Evolutionary conservation across 345 rosid genomes (phyloP).

Genomic region (Populus deltoides): DNA sequence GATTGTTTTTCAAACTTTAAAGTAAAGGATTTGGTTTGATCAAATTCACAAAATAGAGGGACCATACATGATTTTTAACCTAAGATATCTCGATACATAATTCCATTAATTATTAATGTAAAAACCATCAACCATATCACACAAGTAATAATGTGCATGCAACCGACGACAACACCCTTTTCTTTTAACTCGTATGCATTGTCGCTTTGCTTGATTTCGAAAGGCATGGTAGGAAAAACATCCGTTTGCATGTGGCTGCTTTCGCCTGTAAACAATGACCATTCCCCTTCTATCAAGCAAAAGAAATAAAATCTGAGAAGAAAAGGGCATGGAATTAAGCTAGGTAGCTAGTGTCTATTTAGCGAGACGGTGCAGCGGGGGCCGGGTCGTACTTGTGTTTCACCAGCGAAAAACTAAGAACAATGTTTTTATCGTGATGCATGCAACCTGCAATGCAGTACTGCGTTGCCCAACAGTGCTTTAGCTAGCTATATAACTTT

Average conservation of each 20-base stretch:
- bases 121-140: neutral
- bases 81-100: neutral
- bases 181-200: neutral
- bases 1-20: neutral
- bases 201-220: slow-evolving; percentile 6
- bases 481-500: neutral
- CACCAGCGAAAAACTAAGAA: no score
- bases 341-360: neutral
- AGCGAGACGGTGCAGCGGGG: no score
- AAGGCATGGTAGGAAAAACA: neutral
- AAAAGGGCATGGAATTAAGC: neutral
- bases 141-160: neutral
- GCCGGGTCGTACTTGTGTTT: no score
- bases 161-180: neutral
- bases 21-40: neutral
- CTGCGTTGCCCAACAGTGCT: no score
- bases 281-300: neutral
- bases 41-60: neutral
- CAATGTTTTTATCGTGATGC: no score
- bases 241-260: slow-evolving; percentile 14
- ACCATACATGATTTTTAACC: neutral
- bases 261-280: neutral
- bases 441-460: no score
- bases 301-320: neutral
- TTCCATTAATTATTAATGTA: neutral